phyloP scores from a whole-genome alignment of 2,329 filamentous ascomycete species.

The Xylariaceae sp. region DNA sequence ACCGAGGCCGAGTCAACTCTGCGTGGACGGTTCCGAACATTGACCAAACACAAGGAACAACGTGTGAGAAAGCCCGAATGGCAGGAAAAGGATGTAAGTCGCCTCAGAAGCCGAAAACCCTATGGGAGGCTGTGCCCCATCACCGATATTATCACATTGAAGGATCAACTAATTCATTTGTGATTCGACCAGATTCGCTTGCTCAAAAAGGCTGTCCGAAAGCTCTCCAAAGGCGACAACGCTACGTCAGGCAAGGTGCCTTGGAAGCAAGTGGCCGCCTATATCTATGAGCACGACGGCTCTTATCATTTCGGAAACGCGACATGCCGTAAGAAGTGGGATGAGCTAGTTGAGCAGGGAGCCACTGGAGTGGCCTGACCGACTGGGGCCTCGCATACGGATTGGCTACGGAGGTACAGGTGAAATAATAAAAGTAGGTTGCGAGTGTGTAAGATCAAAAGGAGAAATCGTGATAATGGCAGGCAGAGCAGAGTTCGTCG shows the following conservation, averaged over 20 bases:
- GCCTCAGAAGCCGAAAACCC: background rate
- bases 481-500: conserved; percentile 5
- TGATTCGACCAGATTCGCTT: conserved; percentile 38
- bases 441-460: conserved; percentile 18
- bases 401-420: background rate
- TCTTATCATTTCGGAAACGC: conserved; percentile 55
- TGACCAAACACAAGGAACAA: conserved; percentile 59
- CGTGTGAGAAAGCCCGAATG: conserved; percentile 63
- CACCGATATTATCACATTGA: background rate
- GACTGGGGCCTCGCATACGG: background rate
- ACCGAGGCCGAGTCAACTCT: conserved; percentile 66
- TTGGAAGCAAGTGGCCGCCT: conserved; percentile 54
- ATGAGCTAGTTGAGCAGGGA: conserved; percentile 37
- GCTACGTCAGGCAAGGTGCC: conserved; percentile 38
- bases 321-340: conserved; percentile 55
- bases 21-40: conserved; percentile 58
- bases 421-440: background rate
- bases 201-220: conserved; percentile 40
- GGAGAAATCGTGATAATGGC: background rate
- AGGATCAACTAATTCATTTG: background rate
- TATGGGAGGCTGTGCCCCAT: background rate
- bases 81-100: conserved; percentile 58
- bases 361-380: conserved; percentile 7
- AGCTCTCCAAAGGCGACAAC: conserved; percentile 31
- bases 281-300: conserved; percentile 47